Conservation (phyloP, 495 filamentous ascomycete genomes). For the Xylaria castorea region DNA sequence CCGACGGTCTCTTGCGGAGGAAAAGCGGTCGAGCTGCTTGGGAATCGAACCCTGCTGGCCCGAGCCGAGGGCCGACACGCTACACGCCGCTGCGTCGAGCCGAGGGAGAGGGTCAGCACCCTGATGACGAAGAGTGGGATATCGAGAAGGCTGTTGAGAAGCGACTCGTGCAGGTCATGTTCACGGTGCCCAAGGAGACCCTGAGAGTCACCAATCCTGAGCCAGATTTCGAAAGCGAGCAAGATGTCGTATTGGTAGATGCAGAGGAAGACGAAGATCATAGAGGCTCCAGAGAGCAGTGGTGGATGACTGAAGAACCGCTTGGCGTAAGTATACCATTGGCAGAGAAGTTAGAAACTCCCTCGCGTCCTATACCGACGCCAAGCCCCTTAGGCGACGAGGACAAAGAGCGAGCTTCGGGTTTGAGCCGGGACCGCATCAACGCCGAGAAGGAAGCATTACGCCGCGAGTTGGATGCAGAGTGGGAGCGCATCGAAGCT, state of each 20-base stretch:
- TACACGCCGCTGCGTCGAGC: conserved; percentile 23
- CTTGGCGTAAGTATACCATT: background rate
- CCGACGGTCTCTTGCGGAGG: conserved; percentile 44
- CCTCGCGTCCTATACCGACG: conserved; percentile 20
- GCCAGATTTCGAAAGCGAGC: conserved; percentile 55
- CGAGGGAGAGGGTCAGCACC: conserved; percentile 29
- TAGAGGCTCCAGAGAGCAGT: background rate
- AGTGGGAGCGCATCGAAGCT: conserved; percentile 38
- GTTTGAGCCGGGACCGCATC: conserved; percentile 24
- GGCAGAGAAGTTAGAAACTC: background rate
- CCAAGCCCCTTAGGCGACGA: conserved; percentile 33
- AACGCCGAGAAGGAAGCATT: conserved; percentile 30
- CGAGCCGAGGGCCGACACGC: conserved; percentile 21
- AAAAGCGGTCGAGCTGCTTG: conserved; percentile 53
- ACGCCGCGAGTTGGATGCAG: conserved; percentile 34
- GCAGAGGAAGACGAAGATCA: conserved; percentile 30
- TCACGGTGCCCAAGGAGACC: conserved; percentile 85
- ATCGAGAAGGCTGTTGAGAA: conserved; percentile 82
- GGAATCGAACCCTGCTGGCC: conserved; percentile 38
- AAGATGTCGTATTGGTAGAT: conserved; percentile 38
- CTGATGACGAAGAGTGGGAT: conserved; percentile 82
- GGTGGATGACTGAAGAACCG: background rate
- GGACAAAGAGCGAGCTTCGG: background rate
- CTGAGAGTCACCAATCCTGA: conserved; percentile 84
- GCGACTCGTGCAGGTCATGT: conserved; percentile 88